Conservation (phyloP, 1,139 yeast genomes). For the Meyerozyma athensensis region DNA sequence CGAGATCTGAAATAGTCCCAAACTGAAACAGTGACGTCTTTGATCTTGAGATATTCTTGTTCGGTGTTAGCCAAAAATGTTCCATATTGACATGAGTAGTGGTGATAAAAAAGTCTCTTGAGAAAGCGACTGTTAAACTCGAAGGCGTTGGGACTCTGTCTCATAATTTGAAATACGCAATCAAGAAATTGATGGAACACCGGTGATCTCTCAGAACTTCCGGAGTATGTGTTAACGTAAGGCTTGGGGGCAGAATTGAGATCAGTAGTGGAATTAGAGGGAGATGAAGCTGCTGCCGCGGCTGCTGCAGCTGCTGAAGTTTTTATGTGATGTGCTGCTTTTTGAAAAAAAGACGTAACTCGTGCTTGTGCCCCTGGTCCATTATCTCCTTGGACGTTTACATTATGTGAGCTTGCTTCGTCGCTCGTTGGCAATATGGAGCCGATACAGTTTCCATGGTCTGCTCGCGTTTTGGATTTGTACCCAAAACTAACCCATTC, state of each 20-base stretch:
- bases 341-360: conserved; percentile 30
- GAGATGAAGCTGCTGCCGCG: conserved; percentile 17
- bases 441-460: conserved; percentile 56
- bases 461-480: conserved; percentile 78
- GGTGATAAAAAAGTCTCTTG: conserved; percentile 77
- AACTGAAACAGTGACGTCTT: conserved; percentile 61
- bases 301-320: conserved; percentile 26
- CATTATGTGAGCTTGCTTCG: conserved; percentile 9
- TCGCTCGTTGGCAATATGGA: conserved; percentile 24
- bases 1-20: conserved; percentile 93
- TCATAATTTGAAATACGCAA: conserved; percentile 71
- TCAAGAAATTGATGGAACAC: conserved; percentile 92
- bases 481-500: conserved; percentile 97
- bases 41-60: conserved; percentile 44
- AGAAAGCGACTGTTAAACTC: conserved; percentile 88
- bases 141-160: conserved; percentile 68
- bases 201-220: conserved; percentile 63
- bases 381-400: conserved; percentile 5
- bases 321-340: conserved; percentile 42
- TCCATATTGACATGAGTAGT: conserved; percentile 93
- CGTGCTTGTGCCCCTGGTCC: conserved; percentile 9
- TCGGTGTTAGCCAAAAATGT: conserved; percentile 79
- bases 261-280: conserved; percentile 9
- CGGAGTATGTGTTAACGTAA: conserved; percentile 24
- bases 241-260: conserved; percentile 11